Evolutionary conservation across 371 early-diverging fungal genomes (phyloP).

Genomic region (Saksenaea oblongispora): DNA sequence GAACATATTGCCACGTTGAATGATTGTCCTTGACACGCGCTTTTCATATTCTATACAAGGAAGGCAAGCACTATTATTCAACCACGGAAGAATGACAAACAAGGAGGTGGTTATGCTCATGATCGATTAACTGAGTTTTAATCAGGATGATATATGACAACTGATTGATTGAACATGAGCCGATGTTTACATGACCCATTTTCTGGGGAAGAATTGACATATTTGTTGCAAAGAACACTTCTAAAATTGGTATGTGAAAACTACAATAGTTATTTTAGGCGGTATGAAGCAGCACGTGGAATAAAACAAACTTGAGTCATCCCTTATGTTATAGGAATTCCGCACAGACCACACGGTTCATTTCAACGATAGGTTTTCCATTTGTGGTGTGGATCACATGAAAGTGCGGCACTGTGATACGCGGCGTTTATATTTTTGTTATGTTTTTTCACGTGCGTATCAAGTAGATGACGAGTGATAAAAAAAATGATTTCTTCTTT

Average conservation of each 20-base stretch:
- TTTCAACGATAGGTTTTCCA: not conserved
- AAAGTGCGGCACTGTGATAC: constrained; percentile 2
- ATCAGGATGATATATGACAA: no score
- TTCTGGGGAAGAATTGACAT: not conserved
- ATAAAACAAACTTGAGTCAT: not conserved
- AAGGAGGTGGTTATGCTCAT: no score
- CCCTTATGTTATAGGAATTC: not conserved
- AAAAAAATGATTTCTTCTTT: not conserved
- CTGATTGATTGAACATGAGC: not conserved
- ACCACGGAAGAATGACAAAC: no score
- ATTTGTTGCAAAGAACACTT: no score
- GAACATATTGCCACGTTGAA: no score
- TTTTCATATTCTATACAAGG: no score
- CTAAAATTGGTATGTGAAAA: no score
- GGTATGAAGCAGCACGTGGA: not conserved
- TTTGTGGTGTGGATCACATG: not conserved
- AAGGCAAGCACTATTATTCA: no score
- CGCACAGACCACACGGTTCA: constrained; percentile 2
- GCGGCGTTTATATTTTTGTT: not conserved
- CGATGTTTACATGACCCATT: not conserved
- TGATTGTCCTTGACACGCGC: no score
- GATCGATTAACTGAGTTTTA: no score
- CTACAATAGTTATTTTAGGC: not conserved
- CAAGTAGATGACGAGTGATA: not conserved
- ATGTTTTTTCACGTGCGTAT: constrained; percentile 3